Base-by-base conservation (phyloP, 441 rosid genomes). In the Sinapis alba region DNA sequence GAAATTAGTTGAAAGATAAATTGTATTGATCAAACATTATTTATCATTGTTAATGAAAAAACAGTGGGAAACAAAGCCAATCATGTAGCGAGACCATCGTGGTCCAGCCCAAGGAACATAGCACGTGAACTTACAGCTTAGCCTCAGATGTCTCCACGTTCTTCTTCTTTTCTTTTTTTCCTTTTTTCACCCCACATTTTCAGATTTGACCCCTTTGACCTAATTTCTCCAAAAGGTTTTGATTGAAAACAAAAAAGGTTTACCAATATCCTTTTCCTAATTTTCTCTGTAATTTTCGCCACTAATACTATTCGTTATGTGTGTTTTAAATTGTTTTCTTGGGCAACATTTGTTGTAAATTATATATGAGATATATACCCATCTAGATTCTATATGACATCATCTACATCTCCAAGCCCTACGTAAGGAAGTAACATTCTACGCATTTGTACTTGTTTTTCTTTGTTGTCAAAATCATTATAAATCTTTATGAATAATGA, bases 51-150 rank as follows among this genome's bases (percentile, higher is more conserved):
- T 47, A 58, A 23, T 2, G 30, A 41, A 65, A 58, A 57, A n/a
- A 8, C 9, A 30, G 45, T 13, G 62, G 65, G 41, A 71, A 84
- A 76, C 88, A 79, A 77, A 78, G 61, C 83, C 86, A 83, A 83
- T 81, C 84, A 81, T 82, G 79, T 68, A 73, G 32, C 65, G 30
- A 63, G 43, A 65, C 61, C 53, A 15, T 21, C 34, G 78, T 76
- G 88, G 84, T 82, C 94, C 96, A 77, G 62, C 2, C 77, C 58
- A 79, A 79, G 51, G 77, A 83, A 84, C 88, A 83, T 62, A 77
- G 79, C 92, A 86, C 86, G 92, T 87, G 91, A 83, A 75, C 74
- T 65, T 83, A 85, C 86, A 84, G 88, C 63, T 77, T 71, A 57
- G 60, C 64, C 61, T 58, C 78, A 77, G 72, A 71, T 71, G 77